Evolutionary conservation across 164 flowering plant species (phyloP), one percentile per base, ranked within the genome.

Genomic region (Chloranthus sessilifolius): DNA sequence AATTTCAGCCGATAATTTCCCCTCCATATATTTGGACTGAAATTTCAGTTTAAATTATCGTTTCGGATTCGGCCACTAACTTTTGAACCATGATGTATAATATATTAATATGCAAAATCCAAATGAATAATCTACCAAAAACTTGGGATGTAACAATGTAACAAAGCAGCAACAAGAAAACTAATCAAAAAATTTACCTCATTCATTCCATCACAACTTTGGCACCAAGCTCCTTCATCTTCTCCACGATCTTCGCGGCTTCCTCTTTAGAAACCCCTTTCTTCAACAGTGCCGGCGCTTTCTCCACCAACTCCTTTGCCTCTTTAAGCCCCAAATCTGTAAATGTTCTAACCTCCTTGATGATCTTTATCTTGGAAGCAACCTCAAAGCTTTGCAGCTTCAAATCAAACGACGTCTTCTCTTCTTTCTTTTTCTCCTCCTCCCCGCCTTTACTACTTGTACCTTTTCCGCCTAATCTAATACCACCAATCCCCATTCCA

Each of bases 361-460:
- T 90, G 54, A 90, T 74, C 74, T 85, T 90, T 47, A 91, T 76
- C 86, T 85, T 91, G 16, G 80, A 58, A 3, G 74, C 84, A 0
- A 95, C 84, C 35, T 87, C 98, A 26, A 72, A 87, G 6, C 77
- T 84, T 47, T 91, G 92, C 17, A 87, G 73, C 70, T 79, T 91
- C 75, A 91, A 55, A 68, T 91, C 95, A 49, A 83, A 91, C 2
- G 78, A 74, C 19, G 92, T 85, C 65, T 85, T 88, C 80, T 85
- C 95, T 34, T 58, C 78, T 68, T 66, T 66, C 73, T 62, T 65
- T 73, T 85, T 80, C 64, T 69, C 89, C 21, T n/a, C 76, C 45
- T 60, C 60, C 0, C 64, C 83, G 2, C 68, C 73, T 1, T 55
- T 69, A 12, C 53, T 55, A 29, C 46, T 64, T 7, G 58, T 36